These are phyloP conservation scores for Dillenia turbinata DNA, from an alignment of 164 flowering plant genomes.

Conservation along the genomic window DNA sequence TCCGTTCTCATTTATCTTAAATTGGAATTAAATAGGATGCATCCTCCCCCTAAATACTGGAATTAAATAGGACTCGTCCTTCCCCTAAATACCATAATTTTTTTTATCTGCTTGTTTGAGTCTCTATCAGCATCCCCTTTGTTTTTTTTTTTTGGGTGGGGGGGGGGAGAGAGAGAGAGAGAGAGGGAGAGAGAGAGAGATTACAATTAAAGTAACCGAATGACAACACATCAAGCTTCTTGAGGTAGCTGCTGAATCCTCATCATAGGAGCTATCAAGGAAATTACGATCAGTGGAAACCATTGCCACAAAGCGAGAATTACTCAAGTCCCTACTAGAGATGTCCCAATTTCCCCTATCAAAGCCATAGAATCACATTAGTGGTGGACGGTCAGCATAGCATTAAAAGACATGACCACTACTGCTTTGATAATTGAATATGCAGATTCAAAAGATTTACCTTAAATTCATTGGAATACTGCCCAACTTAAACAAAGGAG, in stretches of 20 bases:
- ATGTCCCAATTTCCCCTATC: conserved; percentile 60
- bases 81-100: too few species aligned
- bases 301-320: conserved; percentile 38
- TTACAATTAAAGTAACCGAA: conserved; percentile 41
- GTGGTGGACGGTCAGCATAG: neutral
- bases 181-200: conserved; percentile 23
- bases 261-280: conserved; percentile 29
- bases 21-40: too few species aligned
- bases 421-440: neutral
- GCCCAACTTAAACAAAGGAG: conserved; percentile 49
- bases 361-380: neutral
- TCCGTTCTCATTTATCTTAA: too few species aligned
- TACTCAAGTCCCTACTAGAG: conserved; percentile 32
- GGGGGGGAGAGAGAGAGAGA: neutral
- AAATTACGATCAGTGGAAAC: conserved; percentile 40
- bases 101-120: too few species aligned
- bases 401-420: neutral
- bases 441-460: conserved; percentile 19
- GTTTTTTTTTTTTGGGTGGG: too few species aligned
- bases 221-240: conserved; percentile 47
- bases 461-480: conserved; percentile 53
- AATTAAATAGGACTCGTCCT: too few species aligned
- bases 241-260: conserved; percentile 34
- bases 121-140: too few species aligned
- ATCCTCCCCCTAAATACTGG: too few species aligned